Conservation (phyloP, 345 rosid genomes). For the Syzygium jambos region DNA sequence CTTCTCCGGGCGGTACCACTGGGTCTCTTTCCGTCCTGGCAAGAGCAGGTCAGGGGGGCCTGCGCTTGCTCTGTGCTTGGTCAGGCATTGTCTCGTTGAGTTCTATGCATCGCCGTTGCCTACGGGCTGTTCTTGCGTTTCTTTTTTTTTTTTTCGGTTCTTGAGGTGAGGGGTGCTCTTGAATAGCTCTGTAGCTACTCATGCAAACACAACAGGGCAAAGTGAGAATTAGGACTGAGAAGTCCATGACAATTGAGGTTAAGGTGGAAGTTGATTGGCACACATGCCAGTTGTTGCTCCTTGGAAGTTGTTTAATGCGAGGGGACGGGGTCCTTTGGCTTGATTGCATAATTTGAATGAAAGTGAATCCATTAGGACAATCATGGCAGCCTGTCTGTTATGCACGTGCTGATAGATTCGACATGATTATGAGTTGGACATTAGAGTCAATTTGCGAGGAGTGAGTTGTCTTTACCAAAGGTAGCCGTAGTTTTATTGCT, state of each 20-base stretch:
- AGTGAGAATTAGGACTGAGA: background rate
- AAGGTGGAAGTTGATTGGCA: background rate
- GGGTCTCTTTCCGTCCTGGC: constrained; percentile 53
- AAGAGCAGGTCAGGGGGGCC: constrained; percentile 40
- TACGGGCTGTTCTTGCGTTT: background rate
- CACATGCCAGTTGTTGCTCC: background rate
- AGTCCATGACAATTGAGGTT: background rate
- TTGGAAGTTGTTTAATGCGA: background rate
- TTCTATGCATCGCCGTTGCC: background rate
- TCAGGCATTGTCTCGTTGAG: background rate
- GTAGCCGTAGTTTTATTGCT: background rate
- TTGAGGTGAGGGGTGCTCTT: background rate
- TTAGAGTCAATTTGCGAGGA: background rate
- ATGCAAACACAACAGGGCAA: background rate
- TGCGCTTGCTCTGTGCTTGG: background rate
- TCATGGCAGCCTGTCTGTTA: background rate
- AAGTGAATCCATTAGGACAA: background rate
- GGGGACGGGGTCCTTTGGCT: background rate
- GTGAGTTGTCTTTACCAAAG: background rate
- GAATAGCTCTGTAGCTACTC: background rate
- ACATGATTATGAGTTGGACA: background rate
- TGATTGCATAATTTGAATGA: background rate
- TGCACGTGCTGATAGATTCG: background rate
- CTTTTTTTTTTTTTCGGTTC: too few relatives aligned
- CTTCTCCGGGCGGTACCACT: constrained; percentile 49